phyloP scores from a whole-genome alignment of 169 alveolate genomes.

The Babesia divergens region DNA sequence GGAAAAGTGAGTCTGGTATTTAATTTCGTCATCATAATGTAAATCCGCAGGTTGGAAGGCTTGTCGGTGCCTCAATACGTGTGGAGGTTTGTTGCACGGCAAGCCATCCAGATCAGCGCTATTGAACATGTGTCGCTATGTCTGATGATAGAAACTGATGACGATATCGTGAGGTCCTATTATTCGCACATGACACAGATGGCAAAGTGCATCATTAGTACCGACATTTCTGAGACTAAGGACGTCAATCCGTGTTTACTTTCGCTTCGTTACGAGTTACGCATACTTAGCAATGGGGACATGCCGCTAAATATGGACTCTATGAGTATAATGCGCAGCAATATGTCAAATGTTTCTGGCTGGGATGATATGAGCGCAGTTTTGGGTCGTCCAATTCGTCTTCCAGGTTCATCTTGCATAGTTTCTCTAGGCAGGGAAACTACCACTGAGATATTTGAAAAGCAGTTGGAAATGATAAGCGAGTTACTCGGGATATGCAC shows the following conservation, averaged over 20 bases:
- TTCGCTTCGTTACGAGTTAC: not conserved
- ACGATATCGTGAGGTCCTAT: not conserved
- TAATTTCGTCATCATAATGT: not conserved
- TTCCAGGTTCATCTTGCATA: slow-evolving; percentile 8
- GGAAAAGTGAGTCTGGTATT: not conserved
- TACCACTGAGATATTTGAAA: slow-evolving; percentile 12
- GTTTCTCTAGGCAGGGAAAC: slow-evolving; percentile 23
- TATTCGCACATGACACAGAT: not conserved
- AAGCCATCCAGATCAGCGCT: not conserved
- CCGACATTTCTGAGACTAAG: not conserved
- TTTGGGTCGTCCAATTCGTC: not conserved
- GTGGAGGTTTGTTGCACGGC: slow-evolving; percentile 2
- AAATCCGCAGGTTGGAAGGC: not conserved
- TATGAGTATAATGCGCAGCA: not conserved
- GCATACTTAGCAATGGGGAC: not conserved
- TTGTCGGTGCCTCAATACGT: slow-evolving; percentile 8
- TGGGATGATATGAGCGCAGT: slow-evolving; percentile 14
- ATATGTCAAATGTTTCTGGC: not conserved
- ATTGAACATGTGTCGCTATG: not conserved
- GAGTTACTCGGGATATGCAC: slow-evolving; percentile 11
- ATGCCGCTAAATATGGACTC: not conserved
- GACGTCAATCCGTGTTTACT: not conserved
- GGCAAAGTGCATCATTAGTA: not conserved
- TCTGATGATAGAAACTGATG: not conserved
- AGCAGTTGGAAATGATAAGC: slow-evolving; percentile 36